These are phyloP conservation scores for Tetrastigma voinierianum DNA, from an alignment of 164 flowering plant genomes.

Conservation along the genomic window DNA sequence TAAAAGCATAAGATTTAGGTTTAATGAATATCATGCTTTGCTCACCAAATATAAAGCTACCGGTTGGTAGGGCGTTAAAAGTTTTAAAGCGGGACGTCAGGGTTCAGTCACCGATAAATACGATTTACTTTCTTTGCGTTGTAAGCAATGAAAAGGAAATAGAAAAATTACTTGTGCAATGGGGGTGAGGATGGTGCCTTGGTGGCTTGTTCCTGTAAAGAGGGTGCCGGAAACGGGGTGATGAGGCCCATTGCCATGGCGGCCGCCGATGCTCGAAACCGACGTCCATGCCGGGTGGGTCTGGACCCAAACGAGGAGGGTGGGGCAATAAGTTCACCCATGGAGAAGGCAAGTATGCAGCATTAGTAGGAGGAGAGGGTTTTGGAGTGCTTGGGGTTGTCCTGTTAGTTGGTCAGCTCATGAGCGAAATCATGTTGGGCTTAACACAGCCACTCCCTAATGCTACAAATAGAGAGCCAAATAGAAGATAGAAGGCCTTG, in stretches of 20 bases:
- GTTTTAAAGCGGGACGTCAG: too few relatives aligned
- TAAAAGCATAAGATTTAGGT: too few relatives aligned
- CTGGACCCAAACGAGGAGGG: conserved; percentile 90
- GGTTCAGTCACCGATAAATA: too few relatives aligned
- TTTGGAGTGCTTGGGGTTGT: conserved; percentile 53
- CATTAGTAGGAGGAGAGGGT: conserved; percentile 83
- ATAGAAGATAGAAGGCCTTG: conserved; percentile 40
- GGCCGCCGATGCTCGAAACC: conserved; percentile 88
- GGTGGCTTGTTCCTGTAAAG: conserved; percentile 79
- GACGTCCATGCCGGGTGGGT: conserved; percentile 89
- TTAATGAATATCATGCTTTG: too few relatives aligned
- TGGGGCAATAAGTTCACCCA: conserved; percentile 85
- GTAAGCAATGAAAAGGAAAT: too few relatives aligned
- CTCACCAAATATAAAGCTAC: too few relatives aligned
- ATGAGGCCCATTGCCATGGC: conserved; percentile 82
- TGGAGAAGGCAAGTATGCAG: conserved; percentile 89
- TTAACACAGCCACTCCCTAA: conserved; percentile 94
- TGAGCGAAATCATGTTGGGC: conserved; percentile 96
- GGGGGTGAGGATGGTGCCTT: conserved; percentile 79
- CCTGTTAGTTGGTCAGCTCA: conserved; percentile 81
- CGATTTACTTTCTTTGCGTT: too few relatives aligned
- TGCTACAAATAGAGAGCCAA: conserved; percentile 56
- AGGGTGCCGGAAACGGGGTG: conserved; percentile 63
- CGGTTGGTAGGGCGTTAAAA: too few relatives aligned
- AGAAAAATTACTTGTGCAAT: conserved; percentile 72